phyloP scores from a whole-genome alignment of 352 stramenopile species.

The Phytophthora sojae region DNA sequence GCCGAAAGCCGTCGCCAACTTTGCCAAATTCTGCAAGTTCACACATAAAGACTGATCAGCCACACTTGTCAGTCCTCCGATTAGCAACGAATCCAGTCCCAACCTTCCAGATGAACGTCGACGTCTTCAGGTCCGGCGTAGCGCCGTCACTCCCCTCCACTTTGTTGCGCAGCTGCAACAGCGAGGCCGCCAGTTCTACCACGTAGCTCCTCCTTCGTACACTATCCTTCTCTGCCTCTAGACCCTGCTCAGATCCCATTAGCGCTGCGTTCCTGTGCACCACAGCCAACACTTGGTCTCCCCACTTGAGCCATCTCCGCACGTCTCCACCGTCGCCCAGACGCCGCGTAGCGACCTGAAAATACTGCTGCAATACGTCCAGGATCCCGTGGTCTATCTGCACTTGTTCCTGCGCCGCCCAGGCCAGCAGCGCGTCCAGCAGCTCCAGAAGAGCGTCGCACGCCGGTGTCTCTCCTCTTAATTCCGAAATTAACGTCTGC shows the following conservation, averaged over 20 bases:
- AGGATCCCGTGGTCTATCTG: slow-evolving; percentile 8
- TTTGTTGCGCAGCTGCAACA: slow-evolving; percentile 35
- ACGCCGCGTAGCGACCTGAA: slow-evolving; percentile 20
- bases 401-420: slow-evolving; percentile 3
- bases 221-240: background rate
- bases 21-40: slow-evolving; percentile 49
- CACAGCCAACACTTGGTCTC: slow-evolving; percentile 32
- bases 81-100: background rate
- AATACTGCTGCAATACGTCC: slow-evolving; percentile 20
- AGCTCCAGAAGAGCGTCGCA: slow-evolving; percentile 28
- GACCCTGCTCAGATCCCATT: background rate
- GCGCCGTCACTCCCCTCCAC: slow-evolving; percentile 20
- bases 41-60: slow-evolving; percentile 2
- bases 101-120: slow-evolving; percentile 68
- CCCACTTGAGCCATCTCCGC: slow-evolving; percentile 39
- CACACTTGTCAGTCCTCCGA: background rate
- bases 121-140: slow-evolving; percentile 41
- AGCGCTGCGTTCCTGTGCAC: slow-evolving; percentile 22
- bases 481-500: slow-evolving; percentile 31
- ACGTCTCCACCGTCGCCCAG: slow-evolving; percentile 21
- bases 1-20: slow-evolving; percentile 44
- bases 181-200: slow-evolving; percentile 20
- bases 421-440: slow-evolving; percentile 27
- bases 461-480: slow-evolving; percentile 8
- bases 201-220: slow-evolving; percentile 5